phyloP scores from a whole-genome alignment of 768 basidiomycete species.

The Boletus sp. region DNA sequence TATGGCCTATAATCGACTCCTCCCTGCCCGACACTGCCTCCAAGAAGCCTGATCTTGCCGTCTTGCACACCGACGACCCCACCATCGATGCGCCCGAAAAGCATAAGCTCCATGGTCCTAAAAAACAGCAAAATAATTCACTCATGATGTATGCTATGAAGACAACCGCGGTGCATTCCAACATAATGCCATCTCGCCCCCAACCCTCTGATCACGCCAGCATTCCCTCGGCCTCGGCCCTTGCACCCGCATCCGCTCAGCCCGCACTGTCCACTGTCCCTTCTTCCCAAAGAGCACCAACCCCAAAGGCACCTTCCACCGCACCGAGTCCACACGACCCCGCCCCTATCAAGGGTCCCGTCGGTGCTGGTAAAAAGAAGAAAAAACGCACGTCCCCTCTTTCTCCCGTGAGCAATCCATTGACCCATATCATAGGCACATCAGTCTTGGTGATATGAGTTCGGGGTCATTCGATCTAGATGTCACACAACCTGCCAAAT shows the following conservation, averaged over 20 bases:
- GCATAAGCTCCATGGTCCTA: constrained; percentile 32
- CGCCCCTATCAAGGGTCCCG: constrained; percentile 41
- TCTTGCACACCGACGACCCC: constrained; percentile 24
- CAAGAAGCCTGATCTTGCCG: constrained; percentile 39
- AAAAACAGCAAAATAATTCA: constrained; percentile 63
- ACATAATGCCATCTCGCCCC: constrained; percentile 43
- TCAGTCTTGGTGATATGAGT: constrained; percentile 23
- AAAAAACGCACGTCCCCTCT: constrained; percentile 56
- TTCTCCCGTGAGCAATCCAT: neutral
- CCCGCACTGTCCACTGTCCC: constrained; percentile 38
- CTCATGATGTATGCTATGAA: constrained; percentile 77
- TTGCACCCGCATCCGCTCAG: constrained; percentile 20
- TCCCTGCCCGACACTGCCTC: constrained; percentile 38
- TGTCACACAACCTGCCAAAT: neutral
- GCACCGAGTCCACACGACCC: constrained; percentile 45
- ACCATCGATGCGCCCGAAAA: constrained; percentile 19
- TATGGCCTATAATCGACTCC: constrained; percentile 77
- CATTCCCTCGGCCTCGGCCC: constrained; percentile 25
- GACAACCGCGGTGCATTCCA: constrained; percentile 70
- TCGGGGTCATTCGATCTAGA: neutral
- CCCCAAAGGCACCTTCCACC: constrained; percentile 31
- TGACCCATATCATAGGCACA: constrained; percentile 19
- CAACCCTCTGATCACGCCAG: constrained; percentile 29
- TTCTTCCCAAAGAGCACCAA: constrained; percentile 20
- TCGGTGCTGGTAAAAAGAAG: constrained; percentile 66